Percentiles rank a stretch among this genome's conserved stretches.
phyloP scores from a whole-genome alignment of 164 flowering plant species.

The Protea cynaroides region DNA sequence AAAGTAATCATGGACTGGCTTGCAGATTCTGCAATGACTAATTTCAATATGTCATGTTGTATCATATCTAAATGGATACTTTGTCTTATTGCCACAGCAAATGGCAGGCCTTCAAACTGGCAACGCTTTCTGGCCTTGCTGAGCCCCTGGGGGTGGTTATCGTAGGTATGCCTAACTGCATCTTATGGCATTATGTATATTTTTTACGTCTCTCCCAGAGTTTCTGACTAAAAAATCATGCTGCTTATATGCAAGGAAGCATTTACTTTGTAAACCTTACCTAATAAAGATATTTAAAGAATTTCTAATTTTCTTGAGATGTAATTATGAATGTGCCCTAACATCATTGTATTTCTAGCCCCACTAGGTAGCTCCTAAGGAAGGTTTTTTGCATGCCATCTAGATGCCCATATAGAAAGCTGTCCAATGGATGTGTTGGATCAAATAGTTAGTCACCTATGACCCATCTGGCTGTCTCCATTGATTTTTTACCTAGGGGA shows the following conservation, averaged over 20 bases:
- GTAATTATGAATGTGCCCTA: background rate
- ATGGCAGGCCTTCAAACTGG: constrained; percentile 97
- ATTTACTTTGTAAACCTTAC: background rate
- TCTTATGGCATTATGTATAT: background rate
- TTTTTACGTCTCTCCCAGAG: background rate
- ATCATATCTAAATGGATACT: background rate
- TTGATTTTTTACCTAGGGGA: too few species aligned
- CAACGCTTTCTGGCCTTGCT: constrained; percentile 85
- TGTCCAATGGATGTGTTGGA: background rate
- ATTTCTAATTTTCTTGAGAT: background rate
- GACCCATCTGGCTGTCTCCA: too few species aligned
- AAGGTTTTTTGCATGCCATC: background rate
- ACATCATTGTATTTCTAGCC: too few species aligned
- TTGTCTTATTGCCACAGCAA: constrained; percentile 45
- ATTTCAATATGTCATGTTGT: too few species aligned
- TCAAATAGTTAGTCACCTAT: too few species aligned
- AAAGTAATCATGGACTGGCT: background rate
- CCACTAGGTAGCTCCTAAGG: too few species aligned
- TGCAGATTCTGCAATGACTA: background rate
- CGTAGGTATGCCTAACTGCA: constrained; percentile 52
- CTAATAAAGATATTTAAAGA: background rate
- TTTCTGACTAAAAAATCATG: background rate
- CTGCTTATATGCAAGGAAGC: background rate
- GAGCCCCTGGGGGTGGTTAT: constrained; percentile 89
- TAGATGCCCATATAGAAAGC: background rate